These are phyloP conservation scores for Aplosporella prunicola DNA, from an alignment of 2,329 filamentous ascomycete species.

Conservation along the genomic window DNA sequence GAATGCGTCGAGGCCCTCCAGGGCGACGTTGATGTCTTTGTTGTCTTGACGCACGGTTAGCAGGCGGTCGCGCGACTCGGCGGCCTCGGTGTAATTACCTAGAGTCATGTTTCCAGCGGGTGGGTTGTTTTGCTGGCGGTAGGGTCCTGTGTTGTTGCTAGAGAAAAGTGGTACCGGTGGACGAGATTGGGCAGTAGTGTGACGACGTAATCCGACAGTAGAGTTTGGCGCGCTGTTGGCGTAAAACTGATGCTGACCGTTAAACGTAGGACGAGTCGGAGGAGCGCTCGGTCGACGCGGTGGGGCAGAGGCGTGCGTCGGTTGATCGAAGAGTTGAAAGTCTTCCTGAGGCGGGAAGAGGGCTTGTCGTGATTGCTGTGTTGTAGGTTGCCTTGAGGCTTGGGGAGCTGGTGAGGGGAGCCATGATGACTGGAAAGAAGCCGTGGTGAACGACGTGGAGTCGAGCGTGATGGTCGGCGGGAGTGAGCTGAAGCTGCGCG, in stretches of 20 bases:
- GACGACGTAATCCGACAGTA: constrained; percentile 47
- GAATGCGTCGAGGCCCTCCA: background rate
- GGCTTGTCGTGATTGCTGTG: constrained; percentile 28
- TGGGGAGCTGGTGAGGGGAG: constrained; percentile 55
- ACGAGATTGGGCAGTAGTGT: constrained; percentile 42
- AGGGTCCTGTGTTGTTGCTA: constrained; percentile 47
- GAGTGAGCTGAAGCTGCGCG: constrained; percentile 47
- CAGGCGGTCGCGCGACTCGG: background rate
- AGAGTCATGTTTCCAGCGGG: constrained; percentile 24
- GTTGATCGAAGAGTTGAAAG: constrained; percentile 65
- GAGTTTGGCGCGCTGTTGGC: constrained; percentile 57
- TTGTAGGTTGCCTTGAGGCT: constrained; percentile 43
- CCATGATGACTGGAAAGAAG: constrained; percentile 66
- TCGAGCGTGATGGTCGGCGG: constrained; percentile 56
- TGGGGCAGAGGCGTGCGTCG: constrained; percentile 32
- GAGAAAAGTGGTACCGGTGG: constrained; percentile 66
- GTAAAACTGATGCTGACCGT: constrained; percentile 56
- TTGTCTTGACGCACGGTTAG: too few species aligned
- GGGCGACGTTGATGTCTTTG: constrained; percentile 11
- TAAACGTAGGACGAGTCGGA: constrained; percentile 50
- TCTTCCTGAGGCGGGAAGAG: constrained; percentile 51
- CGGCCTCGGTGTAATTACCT: constrained; percentile 20
- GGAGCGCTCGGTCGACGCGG: constrained; percentile 45
- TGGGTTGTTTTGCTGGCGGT: constrained; percentile 32
- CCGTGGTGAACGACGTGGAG: constrained; percentile 72